A percentile compares a stretch with the other conserved stretches of the same genome.
These are phyloP conservation scores for Verbascum thapsus DNA, from an alignment of 257 asterid species.

Conservation along the genomic window DNA sequence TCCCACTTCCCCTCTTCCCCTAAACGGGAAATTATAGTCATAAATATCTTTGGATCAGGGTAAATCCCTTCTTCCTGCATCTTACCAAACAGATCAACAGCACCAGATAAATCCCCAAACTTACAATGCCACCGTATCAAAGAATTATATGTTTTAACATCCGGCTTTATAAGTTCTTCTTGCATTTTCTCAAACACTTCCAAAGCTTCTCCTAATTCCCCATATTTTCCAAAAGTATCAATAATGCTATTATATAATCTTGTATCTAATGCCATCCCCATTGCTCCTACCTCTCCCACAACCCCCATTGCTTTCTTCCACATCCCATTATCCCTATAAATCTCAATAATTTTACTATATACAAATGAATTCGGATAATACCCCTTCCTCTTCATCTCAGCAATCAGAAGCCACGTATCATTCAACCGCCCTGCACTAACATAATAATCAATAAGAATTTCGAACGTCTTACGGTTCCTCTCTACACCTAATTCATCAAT, in stretches of 20 bases:
- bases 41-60: constrained; percentile 86
- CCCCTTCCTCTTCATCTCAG: constrained; percentile 73
- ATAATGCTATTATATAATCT: constrained; percentile 72
- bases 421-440: constrained; percentile 68
- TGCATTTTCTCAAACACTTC: constrained; percentile 69
- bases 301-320: constrained; percentile 87
- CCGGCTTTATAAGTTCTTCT: constrained; percentile 64
- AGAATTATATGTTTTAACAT: constrained; percentile 81
- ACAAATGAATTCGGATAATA: constrained; percentile 61
- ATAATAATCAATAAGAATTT: constrained; percentile 68
- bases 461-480: constrained; percentile 65
- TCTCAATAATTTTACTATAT: constrained; percentile 75
- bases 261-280: constrained; percentile 65
- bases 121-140: constrained; percentile 83
- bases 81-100: constrained; percentile 57
- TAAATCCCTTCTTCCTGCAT: constrained; percentile 84
- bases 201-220: constrained; percentile 75
- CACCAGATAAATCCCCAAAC: constrained; percentile 59
- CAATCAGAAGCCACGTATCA: constrained; percentile 74
- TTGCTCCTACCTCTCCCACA: constrained; percentile 59
- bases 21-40: constrained; percentile 59
- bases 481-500: constrained; percentile 48
- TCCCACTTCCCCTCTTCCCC: constrained; percentile 90
- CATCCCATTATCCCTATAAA: constrained; percentile 92
- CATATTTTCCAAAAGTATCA: constrained; percentile 79